Base-by-base conservation (phyloP, 2,329 filamentous ascomycete species). In the Talaromyces sp. region DNA sequence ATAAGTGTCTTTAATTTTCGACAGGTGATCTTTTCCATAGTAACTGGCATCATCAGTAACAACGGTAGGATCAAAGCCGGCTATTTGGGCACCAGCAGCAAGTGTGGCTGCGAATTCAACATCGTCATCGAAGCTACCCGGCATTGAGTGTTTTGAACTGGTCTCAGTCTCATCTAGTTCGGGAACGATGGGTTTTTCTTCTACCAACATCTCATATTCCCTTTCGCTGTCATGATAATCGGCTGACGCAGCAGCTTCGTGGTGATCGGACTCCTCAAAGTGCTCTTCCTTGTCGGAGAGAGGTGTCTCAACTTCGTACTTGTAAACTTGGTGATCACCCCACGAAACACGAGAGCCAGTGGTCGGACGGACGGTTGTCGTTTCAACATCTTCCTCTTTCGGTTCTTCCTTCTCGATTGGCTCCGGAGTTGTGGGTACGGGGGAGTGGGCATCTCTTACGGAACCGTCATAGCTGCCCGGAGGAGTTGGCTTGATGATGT, bases 61-160 rank as follows among this genome's bases (percentile, higher is more conserved):
- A 65, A 92, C 86, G 47, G 89, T 84, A 4, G 88, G 86, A 70
- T 91, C 85, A 68, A 92, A 92, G 0, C 90, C 90, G 54, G 87
- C 85, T n/a, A 87, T 84, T 72, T 88, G 79, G 58, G 91, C 81
- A 1, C 87, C 89, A 57, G 89, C 90, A 65, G 89, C 89, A 56
- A 92, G 77, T 3, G 85, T 87, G 33, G 89, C 90, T 8, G 88
- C 86, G 69, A 92, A 92, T 60, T 87, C 87, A 9, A 89, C 78
- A 69, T 92, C 90, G 64, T 89, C 85, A 1, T 80, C 85, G 71
- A 90, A 93, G 10, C 84, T 79, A 22, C 89, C 89, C 27, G 66
- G 66, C 52, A 67, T 65, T 10, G 41, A 49, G 24, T 54, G 60
- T 16, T 59, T 45, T 11, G 62, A 57, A 10, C 27, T 37, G 33